Conservation (phyloP, 441 rosid species). For the Erodium trifolium region DNA sequence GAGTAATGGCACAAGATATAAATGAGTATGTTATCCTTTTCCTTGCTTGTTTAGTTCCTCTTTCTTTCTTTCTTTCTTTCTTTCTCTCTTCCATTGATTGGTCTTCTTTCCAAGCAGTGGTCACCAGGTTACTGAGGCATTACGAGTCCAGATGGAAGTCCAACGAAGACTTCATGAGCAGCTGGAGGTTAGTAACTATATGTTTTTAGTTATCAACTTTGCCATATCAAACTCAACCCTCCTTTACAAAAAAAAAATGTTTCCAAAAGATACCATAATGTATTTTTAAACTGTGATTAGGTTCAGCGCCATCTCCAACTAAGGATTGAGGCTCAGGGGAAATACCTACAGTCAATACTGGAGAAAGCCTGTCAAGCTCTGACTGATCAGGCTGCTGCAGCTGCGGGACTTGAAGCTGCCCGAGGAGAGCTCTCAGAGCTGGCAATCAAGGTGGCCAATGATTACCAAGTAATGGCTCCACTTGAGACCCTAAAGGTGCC, state of each 20-base stretch:
- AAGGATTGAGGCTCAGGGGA: slow-evolving; percentile 63
- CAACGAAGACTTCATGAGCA: slow-evolving; percentile 87
- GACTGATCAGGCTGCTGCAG: slow-evolving; percentile 53
- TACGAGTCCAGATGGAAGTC: slow-evolving; percentile 94
- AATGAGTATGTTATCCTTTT: slow-evolving; percentile 51
- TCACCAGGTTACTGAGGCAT: slow-evolving; percentile 80
- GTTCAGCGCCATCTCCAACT: slow-evolving; percentile 79
- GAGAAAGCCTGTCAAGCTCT: slow-evolving; percentile 89
- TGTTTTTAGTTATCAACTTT: neutral
- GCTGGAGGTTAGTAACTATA: slow-evolving; percentile 62
- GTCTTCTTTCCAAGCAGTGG: slow-evolving; percentile 39
- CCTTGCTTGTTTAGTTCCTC: neutral
- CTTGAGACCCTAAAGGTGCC: slow-evolving; percentile 40
- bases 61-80: neutral
- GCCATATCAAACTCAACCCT: no score
- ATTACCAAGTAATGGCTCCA: slow-evolving; percentile 42
- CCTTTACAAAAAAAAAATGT: no score
- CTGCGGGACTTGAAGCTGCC: slow-evolving; percentile 66
- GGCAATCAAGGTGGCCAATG: slow-evolving; percentile 59
- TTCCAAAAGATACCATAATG: neutral
- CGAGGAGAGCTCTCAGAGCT: slow-evolving; percentile 79
- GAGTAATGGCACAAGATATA: slow-evolving; percentile 55
- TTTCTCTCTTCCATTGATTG: neutral
- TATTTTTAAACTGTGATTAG: slow-evolving; percentile 34
- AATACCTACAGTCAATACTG: slow-evolving; percentile 31